Percentiles rank a stretch among this genome's conserved stretches.
These are phyloP conservation scores for Lupinus albus DNA, from an alignment of 306 rosid species.

Conservation along the genomic window DNA sequence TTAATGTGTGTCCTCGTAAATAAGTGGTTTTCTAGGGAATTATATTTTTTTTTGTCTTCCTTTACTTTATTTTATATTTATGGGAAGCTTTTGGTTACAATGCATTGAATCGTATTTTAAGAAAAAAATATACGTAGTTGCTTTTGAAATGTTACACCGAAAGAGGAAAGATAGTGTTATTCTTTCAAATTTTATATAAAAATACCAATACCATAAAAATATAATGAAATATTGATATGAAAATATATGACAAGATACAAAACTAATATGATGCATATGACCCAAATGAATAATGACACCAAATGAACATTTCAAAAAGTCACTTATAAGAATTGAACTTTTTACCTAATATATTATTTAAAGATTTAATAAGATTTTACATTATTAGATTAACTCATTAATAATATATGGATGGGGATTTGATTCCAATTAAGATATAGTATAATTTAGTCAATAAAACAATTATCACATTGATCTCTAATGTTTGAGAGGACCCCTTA, in stretches of 20 bases:
- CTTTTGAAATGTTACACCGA: neutral
- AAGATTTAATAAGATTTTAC: too few species aligned
- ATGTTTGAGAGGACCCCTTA: slow-evolving; percentile 26
- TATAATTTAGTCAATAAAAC: slow-evolving; percentile 31
- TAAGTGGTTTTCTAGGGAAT: neutral
- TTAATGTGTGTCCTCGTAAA: neutral
- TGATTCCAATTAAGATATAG: slow-evolving; percentile 45
- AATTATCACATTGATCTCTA: slow-evolving; percentile 21
- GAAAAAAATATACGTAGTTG: neutral
- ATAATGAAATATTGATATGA: neutral
- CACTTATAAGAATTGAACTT: too few species aligned
- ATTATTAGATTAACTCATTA: too few species aligned
- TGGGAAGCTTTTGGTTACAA: neutral
- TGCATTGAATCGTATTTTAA: neutral
- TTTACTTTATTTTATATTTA: too few species aligned
- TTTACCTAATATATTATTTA: too few species aligned
- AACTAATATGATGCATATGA: neutral
- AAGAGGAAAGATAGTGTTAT: neutral
- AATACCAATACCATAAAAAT: neutral
- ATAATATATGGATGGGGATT: slow-evolving; percentile 39
- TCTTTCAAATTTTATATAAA: neutral
- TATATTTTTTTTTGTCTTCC: neutral
- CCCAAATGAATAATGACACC: too few species aligned
- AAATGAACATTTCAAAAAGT: too few species aligned
- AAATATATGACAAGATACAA: neutral